phyloP scores from a whole-genome alignment of 148 eudicot genomes.

The Nyssa sinensis region DNA sequence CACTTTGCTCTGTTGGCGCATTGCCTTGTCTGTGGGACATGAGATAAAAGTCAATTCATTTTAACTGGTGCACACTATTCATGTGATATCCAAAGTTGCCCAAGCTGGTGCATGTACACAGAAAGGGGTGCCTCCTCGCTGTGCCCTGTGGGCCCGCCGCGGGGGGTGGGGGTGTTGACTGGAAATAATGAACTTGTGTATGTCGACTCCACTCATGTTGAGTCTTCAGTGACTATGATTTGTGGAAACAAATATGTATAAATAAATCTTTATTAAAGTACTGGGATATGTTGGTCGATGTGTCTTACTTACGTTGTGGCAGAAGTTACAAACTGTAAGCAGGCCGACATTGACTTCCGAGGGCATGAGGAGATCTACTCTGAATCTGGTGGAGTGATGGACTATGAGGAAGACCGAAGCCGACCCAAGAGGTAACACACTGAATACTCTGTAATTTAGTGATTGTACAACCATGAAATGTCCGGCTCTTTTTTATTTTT shows the following conservation, averaged over 20 bases:
- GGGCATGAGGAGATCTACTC: slow-evolving; percentile 85
- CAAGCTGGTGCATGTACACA: neutral
- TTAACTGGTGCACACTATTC: neutral
- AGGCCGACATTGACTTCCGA: slow-evolving; percentile 88
- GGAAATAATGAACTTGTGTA: neutral
- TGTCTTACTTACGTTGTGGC: slow-evolving; percentile 99
- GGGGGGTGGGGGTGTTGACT: neutral
- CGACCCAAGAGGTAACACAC: slow-evolving; percentile 81
- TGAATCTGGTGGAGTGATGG: slow-evolving; percentile 97
- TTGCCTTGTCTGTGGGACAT: neutral
- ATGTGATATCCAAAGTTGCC: neutral
- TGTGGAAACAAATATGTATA: neutral
- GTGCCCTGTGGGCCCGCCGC: no score
- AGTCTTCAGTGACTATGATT: neutral
- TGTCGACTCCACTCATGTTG: neutral
- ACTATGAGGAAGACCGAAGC: slow-evolving; percentile 82
- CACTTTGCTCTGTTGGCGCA: neutral
- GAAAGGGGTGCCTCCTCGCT: neutral
- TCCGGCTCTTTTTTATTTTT: neutral
- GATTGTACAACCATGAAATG: neutral
- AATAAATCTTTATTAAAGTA: slow-evolving; percentile 2
- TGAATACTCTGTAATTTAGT: neutral
- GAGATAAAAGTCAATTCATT: neutral
- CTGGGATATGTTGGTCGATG: slow-evolving; percentile 75
- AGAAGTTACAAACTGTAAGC: slow-evolving; percentile 92